These are phyloP conservation scores for Paecilomyces sp. DNA, from an alignment of 2,329 filamentous ascomycete species.

Conservation along the genomic window DNA sequence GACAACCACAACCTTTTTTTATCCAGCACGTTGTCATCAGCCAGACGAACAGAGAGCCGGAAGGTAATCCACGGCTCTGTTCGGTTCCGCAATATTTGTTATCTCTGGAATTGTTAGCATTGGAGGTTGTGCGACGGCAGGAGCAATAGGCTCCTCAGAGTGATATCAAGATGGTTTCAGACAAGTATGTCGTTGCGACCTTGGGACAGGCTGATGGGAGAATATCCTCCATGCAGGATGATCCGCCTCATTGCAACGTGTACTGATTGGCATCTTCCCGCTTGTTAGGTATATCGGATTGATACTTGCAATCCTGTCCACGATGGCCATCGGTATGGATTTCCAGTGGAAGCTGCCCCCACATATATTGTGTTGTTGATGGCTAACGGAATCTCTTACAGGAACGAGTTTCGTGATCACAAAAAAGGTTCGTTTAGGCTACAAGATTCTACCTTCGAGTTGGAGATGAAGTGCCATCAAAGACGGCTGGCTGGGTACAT, in stretches of 20 bases:
- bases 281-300: conserved; percentile 39
- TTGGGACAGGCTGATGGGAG: neutral
- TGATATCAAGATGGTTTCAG: conserved; percentile 31
- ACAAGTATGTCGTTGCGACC: conserved; percentile 28
- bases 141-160: conserved; percentile 30
- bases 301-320: conserved; percentile 40
- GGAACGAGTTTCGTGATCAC: conserved; percentile 98
- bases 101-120: conserved; percentile 16
- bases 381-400: conserved; percentile 30
- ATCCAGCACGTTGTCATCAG: neutral
- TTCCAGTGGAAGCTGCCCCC: neutral
- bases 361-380: neutral
- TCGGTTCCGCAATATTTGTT: neutral
- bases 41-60: neutral
- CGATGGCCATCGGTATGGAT: conserved; percentile 38
- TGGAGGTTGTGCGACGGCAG: conserved; percentile 25
- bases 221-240: neutral
- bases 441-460: neutral
- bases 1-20: neutral
- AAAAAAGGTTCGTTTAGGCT: conserved; percentile 66
- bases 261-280: conserved; percentile 1
- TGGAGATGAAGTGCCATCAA: neutral
- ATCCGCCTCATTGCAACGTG: neutral
- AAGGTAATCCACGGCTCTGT: neutral
- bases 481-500: neutral